phyloP scores from a whole-genome alignment of 305 asterid genomes.

The Vinca major region DNA sequence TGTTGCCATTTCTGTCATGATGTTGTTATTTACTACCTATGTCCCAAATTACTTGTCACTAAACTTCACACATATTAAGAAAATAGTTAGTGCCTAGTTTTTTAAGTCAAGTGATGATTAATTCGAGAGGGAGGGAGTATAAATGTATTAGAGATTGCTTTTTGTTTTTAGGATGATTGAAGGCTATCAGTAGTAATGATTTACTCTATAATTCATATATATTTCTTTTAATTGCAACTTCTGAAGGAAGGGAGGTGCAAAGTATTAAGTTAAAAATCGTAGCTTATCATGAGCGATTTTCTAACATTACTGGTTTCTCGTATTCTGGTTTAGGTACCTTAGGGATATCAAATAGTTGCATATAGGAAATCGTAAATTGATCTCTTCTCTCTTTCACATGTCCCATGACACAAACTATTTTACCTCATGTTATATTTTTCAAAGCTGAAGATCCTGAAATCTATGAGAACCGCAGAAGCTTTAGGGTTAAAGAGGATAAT shows the following conservation, averaged over 20 bases:
- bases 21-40: not conserved
- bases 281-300: not conserved
- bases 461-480: not conserved
- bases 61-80: no score
- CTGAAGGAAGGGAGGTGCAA: constrained; percentile 4
- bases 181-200: not conserved
- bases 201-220: not conserved
- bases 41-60: no score
- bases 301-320: not conserved
- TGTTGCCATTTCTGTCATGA: not conserved
- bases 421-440: not conserved
- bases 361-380: not conserved
- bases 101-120: no score
- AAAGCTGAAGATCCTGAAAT: not conserved
- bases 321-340: not conserved
- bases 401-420: not conserved
- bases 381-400: not conserved
- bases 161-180: not conserved
- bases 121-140: no score
- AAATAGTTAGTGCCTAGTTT: no score
- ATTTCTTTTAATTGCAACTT: not conserved
- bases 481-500: not conserved
- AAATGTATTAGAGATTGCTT: not conserved
- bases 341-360: not conserved
- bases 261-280: not conserved